Base-by-base conservation (phyloP, 176 grass and related monocot species). In the Metroxylon sagu region DNA sequence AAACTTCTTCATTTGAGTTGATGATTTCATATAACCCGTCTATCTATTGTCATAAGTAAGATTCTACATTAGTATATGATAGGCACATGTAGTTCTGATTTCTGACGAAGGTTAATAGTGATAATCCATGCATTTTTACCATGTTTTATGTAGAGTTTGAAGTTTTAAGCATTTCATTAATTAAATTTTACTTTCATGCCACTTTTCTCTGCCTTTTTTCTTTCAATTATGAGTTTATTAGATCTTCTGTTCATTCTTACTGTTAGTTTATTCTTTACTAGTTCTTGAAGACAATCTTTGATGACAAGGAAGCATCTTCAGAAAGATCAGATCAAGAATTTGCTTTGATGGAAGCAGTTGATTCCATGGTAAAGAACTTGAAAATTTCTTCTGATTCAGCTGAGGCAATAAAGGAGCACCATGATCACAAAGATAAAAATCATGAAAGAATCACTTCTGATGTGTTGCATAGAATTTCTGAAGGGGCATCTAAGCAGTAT, bases 321-420 rank as follows among this genome's bases (percentile, higher is more conserved):
- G 61, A 64, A 50, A 64, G 19, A 64, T 64, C 39, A 50, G 31
- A 64, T 19, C 43, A 51, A 64, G 61, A 64, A 39, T 15, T 64
- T 50, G 35, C 35, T 26, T 64, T 64, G 35, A 19, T 39, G 25
- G 23, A 64, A 64, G 18, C 43, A 50, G 21, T 64, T 26, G 61
- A 64, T 50, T 25, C 43, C 16, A 64, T 64, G 19, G 43, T 50
- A 48, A 14, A 25, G 25, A 49, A 39, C 6, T 64, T 64, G 43
- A 8, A 64, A 64, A 16, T 10, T 14, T n/a, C 18, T 64, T 26
- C 18, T 14, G 7, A 6, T 15, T 23, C 61, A 50, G 21, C 19
- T 51, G 12, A 26, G 61, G 39, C 3, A 25, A 5, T 10, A 25
- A 50, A 64, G 19, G 15, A 64, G 18, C 43, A 64, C 1, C 3